Evolutionary conservation across 2,329 filamentous ascomycete species (phyloP), one percentile per base, ranked within the genome.

Genomic region (Neonectria hederae): DNA sequence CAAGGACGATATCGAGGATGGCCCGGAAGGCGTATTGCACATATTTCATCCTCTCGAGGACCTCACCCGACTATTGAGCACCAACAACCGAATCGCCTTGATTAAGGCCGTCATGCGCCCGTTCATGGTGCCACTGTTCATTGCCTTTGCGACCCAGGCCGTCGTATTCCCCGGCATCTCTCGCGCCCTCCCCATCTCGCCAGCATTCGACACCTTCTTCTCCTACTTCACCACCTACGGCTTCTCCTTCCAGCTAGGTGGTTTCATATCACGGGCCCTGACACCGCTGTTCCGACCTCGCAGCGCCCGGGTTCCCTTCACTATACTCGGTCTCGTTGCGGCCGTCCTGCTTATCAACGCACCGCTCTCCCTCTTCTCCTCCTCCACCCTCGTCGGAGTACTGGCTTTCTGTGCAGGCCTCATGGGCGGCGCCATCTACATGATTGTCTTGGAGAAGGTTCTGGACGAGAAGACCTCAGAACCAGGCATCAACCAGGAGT

Each of bases 1-100:
- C 14, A 71, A 72, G 19, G 56, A 57, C 2, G 66, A 73, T 11
- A 24, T 69, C 0, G 66, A 71, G 35, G 66, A 74, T 19, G 58
- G 65, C 13, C 58, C 46, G 6, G 65, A 68, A 28, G 59, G 38
- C 6, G 54, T 54, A 19, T 80, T 86, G 13, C 76, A 85, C 0
- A 73, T 79, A 0, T 80, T 81, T 0, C 80, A 79, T 0, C 79
- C 81, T 0, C 48, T 69, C 13, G 55, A 62, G 8, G 66, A 74
- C 14, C 61, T 68, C 5, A 62, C 63, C 0, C 67, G 64, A 1
- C 19, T 54, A 7, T 13, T 71, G 38, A 69, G 67, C 54, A 40
- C 66, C 1, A 63, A 66, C 53, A 69, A 70, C 55, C 66, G 67
- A 22, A 13, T 66, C 19, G 38, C 53, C 3, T 64, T 71, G 6